Evolutionary conservation across 2,329 filamentous ascomycete species (phyloP).

Genomic region (Apiospora koreana): DNA sequence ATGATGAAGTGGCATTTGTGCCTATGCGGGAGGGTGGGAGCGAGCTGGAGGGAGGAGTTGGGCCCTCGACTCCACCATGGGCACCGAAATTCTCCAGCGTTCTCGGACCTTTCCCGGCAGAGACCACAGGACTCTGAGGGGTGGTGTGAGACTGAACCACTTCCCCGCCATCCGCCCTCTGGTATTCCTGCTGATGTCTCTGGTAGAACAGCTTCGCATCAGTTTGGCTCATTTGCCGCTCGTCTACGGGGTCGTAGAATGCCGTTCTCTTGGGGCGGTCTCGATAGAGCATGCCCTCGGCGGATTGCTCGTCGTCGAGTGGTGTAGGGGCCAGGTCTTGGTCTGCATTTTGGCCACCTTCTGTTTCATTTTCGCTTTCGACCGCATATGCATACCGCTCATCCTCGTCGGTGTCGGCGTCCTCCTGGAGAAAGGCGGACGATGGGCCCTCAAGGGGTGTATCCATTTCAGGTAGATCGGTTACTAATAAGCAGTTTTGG

Average conservation of each 20-base stretch:
- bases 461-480: slow-evolving; percentile 18
- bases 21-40: not conserved
- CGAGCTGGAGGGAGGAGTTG: not conserved
- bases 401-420: slow-evolving; percentile 40
- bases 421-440: slow-evolving; percentile 30
- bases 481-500: not conserved
- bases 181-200: slow-evolving; percentile 69
- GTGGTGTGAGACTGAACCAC: slow-evolving; percentile 35
- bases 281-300: slow-evolving; percentile 59
- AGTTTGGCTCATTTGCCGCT: slow-evolving; percentile 91
- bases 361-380: slow-evolving; percentile 36
- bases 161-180: slow-evolving; percentile 39
- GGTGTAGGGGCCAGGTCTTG: slow-evolving; percentile 25
- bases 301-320: slow-evolving; percentile 24
- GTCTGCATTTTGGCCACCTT: slow-evolving; percentile 23
- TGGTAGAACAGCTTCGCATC: slow-evolving; percentile 98
- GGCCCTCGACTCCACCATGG: not conserved
- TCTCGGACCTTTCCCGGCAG: slow-evolving; percentile 13
- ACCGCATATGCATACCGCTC: slow-evolving; percentile 31
- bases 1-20: not conserved
- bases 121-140: slow-evolving; percentile 48
- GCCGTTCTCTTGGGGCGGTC: slow-evolving; percentile 72
- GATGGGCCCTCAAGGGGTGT: slow-evolving; percentile 36
- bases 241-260: slow-evolving; percentile 89
- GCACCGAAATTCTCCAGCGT: slow-evolving; percentile 10